A percentile compares a stretch with the other conserved stretches of the same genome.
Conservation (phyloP, 164 flowering plant genomes). For the Stephania japonica region DNA sequence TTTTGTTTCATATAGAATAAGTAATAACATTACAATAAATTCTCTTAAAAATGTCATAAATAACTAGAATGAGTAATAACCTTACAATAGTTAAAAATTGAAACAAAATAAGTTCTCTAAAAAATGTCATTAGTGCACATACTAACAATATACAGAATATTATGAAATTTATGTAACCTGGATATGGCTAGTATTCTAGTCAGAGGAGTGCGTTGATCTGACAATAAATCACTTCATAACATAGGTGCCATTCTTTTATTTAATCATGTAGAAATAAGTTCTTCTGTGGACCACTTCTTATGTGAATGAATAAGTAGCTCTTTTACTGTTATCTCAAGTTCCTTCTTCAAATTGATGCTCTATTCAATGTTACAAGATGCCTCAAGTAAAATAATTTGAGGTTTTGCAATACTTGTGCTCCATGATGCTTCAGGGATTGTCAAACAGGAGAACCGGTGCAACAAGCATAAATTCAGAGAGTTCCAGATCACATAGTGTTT, state of each 20-base stretch:
- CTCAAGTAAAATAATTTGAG: not conserved
- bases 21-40: no score
- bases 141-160: no score
- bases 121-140: no score
- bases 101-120: no score
- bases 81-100: no score
- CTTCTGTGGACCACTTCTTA: not conserved
- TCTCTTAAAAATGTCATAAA: no score
- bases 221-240: not conserved
- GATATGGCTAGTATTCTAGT: no score
- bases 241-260: not conserved
- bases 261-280: not conserved
- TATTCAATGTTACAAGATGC: not conserved
- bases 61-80: no score
- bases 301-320: not conserved
- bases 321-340: not conserved
- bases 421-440: constrained; percentile 59
- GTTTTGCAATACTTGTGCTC: not conserved
- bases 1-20: no score
- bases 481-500: constrained; percentile 97
- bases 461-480: constrained; percentile 94
- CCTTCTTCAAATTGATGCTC: not conserved
- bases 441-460: constrained; percentile 81
- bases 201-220: not conserved
- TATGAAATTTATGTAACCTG: no score